These are phyloP conservation scores for Cardamine occulta DNA, from an alignment of 345 rosid species.

Conservation along the genomic window DNA sequence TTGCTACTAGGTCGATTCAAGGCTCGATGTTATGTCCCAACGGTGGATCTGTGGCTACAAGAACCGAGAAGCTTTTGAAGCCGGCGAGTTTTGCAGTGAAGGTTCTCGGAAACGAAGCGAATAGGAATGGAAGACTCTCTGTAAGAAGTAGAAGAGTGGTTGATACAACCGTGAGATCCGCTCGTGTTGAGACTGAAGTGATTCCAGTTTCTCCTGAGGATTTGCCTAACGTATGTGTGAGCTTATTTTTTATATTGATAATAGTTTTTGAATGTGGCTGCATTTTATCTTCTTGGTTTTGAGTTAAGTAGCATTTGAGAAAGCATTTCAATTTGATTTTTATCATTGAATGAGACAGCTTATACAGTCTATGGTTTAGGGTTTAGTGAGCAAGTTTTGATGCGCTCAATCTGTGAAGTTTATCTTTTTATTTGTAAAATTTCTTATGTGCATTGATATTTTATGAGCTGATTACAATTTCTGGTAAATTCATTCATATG, in stretches of 20 bases:
- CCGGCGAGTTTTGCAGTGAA: slow-evolving; percentile 59
- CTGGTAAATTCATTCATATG: background rate
- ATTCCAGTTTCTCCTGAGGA: slow-evolving; percentile 78
- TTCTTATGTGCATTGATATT: background rate
- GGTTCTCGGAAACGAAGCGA: slow-evolving; percentile 43
- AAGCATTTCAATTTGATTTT: slow-evolving; percentile 8
- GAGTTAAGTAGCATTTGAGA: background rate
- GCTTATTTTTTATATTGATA: background rate
- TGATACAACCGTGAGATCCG: slow-evolving; percentile 57
- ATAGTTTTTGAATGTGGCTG: background rate
- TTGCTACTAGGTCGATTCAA: slow-evolving; percentile 70
- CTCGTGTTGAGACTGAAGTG: slow-evolving; percentile 60
- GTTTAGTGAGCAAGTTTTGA: background rate
- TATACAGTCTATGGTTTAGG: background rate
- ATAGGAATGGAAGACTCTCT: slow-evolving; percentile 37
- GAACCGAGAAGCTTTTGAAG: slow-evolving; percentile 52
- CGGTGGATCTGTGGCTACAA: slow-evolving; percentile 56
- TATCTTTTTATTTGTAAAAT: background rate
- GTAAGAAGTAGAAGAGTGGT: slow-evolving; percentile 44
- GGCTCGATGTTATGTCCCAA: slow-evolving; percentile 48
- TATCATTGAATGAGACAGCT: background rate
- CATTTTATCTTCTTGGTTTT: background rate
- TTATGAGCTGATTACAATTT: no score
- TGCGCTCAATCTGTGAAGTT: background rate
- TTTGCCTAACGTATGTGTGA: slow-evolving; percentile 52